Evolutionary conservation across 192 early-diverging fungal genomes (phyloP).

Genomic region (Backusella westeae): DNA sequence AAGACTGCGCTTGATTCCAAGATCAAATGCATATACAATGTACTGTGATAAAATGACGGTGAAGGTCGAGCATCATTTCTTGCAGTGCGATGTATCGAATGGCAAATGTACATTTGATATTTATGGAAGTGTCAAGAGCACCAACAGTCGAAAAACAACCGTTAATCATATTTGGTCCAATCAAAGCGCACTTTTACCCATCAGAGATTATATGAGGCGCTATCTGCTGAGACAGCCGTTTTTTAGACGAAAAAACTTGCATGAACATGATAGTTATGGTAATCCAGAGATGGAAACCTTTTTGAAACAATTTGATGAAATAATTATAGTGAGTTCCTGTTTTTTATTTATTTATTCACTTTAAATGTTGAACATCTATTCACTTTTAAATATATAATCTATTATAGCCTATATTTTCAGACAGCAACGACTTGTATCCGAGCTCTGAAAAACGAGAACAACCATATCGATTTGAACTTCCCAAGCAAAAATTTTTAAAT

Average conservation of each 20-base stretch:
- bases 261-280: not conserved
- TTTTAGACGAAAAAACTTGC: not conserved
- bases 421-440: not conserved
- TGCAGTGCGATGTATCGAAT: not conserved
- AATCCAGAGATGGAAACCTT: not conserved
- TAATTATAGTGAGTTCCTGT: not conserved
- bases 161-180: not conserved
- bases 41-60: conserved; percentile 37
- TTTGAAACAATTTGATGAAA: not conserved
- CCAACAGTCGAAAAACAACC: not conserved
- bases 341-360: too few species aligned
- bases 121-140: not conserved
- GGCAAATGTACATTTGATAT: not conserved
- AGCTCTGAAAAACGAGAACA: not conserved
- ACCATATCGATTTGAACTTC: not conserved
- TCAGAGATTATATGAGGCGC: not conserved
- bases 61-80: not conserved
- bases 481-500: not conserved
- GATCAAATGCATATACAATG: conserved; percentile 41
- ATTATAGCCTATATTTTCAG: not conserved
- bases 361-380: too few species aligned
- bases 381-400: not conserved
- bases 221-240: not conserved
- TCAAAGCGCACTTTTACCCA: not conserved
- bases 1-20: conserved; percentile 39